Base-by-base conservation (phyloP, 352 stramenopile genomes). In the Globisporangium rhizosaccharum region DNA sequence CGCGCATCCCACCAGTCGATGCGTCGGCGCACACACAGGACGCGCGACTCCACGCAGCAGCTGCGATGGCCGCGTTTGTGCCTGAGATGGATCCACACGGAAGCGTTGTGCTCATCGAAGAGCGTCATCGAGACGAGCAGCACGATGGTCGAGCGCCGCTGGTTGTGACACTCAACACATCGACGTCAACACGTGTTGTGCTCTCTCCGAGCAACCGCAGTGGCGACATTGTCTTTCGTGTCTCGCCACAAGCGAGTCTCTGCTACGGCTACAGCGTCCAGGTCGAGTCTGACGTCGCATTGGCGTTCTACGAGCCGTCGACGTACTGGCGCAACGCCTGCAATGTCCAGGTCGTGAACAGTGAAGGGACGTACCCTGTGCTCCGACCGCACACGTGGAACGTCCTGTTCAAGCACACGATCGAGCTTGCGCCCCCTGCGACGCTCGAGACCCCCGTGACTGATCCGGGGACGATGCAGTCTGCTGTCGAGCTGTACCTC, bases 261-360 rank as follows among this genome's bases (percentile, higher is more conserved):
- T 62, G 71, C 23, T 87, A 84, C 18, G 81, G 81, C 9, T 90
- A 85, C 52, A 69, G 68, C 25, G 56, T 90, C 30, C 67, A 87
- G 51, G 58, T 85, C 8, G 81, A 88, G 46, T 76, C 71, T 10
- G 50, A 79, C 26, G 37, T 66, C 41, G 68, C 61, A 41, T 54
- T 84, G 7, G 45, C 63, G n/a, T 83, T 81, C 47, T 72, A 80
- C 48, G 61, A 72, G 39, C 57, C 71, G 15, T 67, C 63, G 42
- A 73, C 67, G 10, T 82, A 73, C 36, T 90, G 77, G 80, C 67
- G 78, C 18, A 73, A 73, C 54, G 41, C 73, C 7, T 63, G 52
- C 14, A 56, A 72, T 26, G 39, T 87, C 30, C 66, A 87, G 41
- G 76, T 88, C 7, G 61, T 79, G 26, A 75, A 83, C 39, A 67